Base-by-base conservation (phyloP, 495 filamentous ascomycete genomes). In the Entonaema liquescens region DNA sequence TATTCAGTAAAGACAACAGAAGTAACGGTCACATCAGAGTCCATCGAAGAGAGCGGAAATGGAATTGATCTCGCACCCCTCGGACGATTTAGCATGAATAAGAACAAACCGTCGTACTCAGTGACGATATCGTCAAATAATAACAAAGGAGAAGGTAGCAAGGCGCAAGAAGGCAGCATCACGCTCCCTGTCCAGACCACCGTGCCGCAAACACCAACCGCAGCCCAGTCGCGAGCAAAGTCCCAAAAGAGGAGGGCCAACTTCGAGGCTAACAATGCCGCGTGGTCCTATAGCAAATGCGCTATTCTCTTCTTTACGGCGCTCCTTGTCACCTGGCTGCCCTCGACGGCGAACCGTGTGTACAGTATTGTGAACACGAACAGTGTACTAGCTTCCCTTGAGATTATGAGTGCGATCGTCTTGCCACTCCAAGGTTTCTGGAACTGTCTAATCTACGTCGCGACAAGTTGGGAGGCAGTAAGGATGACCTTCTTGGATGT, bases 351-450 rank as follows among this genome's bases (percentile, higher is more conserved):
- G 62, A 96, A 96, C 77, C 85, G 93, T 21, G 86, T 94, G 25
- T 94, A 92, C 78, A 86, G 85, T 15, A 75, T 94, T 17, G 81
- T 88, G 5, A 79, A 90, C 72, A 80, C 82, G 0, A 81, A 87
- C 28, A 54, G 83, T 1, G 78, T 85, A 5, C 83, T 81, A 26
- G 87, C 89, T 55, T 80, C 81, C 23, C 85, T 96, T 26, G 89
- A 92, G 70, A 90, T 89, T 62, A 85, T 88, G 50, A 88, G 89
- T 26, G 88, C 90, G 1, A 85, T 93, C 52, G 92, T 96, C 0
- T 83, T 96, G 21, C 93, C 93, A 0, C 82, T 94, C 0, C 93
- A 96, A 74, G 93, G 93, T 1, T 94, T 95, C 72, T 95, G 92
- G 91, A 97, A 96, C 72, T 87, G 88, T 19, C 75, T 93, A 58